Base-by-base conservation (phyloP, 805 yeast genomes). In the Candida hispaniensis region DNA sequence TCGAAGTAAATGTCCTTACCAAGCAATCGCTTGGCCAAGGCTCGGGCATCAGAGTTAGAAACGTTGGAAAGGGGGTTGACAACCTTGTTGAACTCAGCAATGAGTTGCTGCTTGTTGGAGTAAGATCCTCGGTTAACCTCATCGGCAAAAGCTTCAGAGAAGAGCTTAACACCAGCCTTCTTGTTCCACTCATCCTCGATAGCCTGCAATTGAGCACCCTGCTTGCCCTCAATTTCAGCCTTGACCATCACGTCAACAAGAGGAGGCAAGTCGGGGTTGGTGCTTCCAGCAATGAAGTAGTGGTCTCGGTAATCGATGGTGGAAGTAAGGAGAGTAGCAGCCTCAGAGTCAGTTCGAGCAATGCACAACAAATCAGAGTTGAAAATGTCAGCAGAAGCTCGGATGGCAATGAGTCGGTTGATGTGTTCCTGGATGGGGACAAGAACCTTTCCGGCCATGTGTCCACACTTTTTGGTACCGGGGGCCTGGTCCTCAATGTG, bases 401-500 rank as follows among this genome's bases (percentile, higher is more conserved):
- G 78, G 52, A 88, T 81, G 32, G 96, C 93, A 46, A 83, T 77
- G 57, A 88, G 69, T 59, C 97, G 75, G 66, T 82, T 85, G 61
- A 88, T 81, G 63, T 88, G 97, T 66, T 88, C 97, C 63, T 85
- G 95, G 41, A 85, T 91, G 44, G 97, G 97, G 44, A 88, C 95
- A 48, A 88, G 73, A 36, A 91, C 96, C 62, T 91, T 83, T 51
- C 97, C 97, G 47, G 94, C 96, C 97, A 88, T 88, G 63, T 88
- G 97, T 43, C 97, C 97, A 66, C 97, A 88, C 66, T 88, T 88
- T 63, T 88, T 88, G 51, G 96, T 88, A 51, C 96, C 95, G 38
- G 97, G 94, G 38, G 96, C 95, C 69, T 88, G 97, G 63, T 88
- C 97, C 66, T 88, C 98, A 57, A 88, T 85, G 59, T 88, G 98